phyloP scores from a whole-genome alignment of 2,329 filamentous ascomycete genomes.

The Calonectria pauciramosa region DNA sequence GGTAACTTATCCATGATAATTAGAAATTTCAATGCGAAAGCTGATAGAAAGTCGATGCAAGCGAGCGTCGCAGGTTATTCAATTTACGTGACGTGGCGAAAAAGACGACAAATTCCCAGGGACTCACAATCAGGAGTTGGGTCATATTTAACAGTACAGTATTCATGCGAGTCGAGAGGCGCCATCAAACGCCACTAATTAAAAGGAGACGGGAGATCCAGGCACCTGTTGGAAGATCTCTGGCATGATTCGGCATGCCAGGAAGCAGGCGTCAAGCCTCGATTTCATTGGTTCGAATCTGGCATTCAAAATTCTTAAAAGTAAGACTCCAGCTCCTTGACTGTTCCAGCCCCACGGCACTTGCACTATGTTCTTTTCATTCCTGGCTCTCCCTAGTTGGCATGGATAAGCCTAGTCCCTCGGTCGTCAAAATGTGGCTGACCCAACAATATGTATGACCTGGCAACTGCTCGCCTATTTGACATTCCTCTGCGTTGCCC shows the following conservation, averaged over 20 bases:
- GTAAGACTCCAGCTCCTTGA: background rate
- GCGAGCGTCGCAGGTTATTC: background rate
- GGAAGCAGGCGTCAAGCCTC: background rate
- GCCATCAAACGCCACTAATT: background rate
- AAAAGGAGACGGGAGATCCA: background rate
- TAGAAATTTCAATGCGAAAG: background rate
- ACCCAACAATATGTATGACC: background rate
- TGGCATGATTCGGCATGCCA: background rate
- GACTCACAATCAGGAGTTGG: background rate
- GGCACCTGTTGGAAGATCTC: background rate
- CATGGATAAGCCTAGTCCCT: background rate
- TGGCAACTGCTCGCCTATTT: background rate
- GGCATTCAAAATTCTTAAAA: background rate
- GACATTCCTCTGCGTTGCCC: background rate
- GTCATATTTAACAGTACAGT: background rate
- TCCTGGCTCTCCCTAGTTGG: background rate
- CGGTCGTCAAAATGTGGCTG: background rate
- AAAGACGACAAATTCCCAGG: no score
- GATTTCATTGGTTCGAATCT: background rate
- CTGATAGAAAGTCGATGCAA: background rate
- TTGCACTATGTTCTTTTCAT: background rate
- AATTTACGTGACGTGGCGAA: background rate
- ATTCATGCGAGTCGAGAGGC: background rate
- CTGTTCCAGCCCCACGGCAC: background rate
- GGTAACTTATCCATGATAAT: background rate